A percentile compares a stretch with the other conserved stretches of the same genome.
Evolutionary conservation across 495 filamentous ascomycete species (phyloP).

Genomic region (Filosporella fistucella): DNA sequence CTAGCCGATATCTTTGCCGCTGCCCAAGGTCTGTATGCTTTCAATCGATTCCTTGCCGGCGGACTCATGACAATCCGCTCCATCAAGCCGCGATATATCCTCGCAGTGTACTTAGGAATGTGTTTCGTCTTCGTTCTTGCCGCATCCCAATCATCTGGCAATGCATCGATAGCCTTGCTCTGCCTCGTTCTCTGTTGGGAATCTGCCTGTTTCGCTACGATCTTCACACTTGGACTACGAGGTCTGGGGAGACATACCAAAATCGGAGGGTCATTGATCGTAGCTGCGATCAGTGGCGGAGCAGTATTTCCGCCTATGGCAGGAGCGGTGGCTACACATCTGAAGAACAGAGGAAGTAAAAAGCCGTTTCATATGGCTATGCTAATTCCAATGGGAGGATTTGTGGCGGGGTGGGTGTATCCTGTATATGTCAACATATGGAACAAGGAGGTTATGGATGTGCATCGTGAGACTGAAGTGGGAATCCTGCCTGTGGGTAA

Average conservation of each 20-base stretch:
- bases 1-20: constrained; percentile 24
- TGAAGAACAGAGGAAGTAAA: not conserved
- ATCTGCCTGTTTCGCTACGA: constrained; percentile 59
- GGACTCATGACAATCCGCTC: constrained; percentile 40
- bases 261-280: constrained; percentile 55
- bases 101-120: constrained; percentile 39
- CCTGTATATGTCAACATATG: constrained; percentile 44
- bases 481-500: constrained; percentile 20
- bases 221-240: constrained; percentile 62
- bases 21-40: constrained; percentile 58
- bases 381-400: constrained; percentile 38
- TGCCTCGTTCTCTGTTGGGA: constrained; percentile 62
- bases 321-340: constrained; percentile 38
- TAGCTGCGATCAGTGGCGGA: constrained; percentile 48
- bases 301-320: constrained; percentile 60
- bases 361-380: constrained; percentile 31
- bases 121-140: constrained; percentile 56
- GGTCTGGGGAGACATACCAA: constrained; percentile 69
- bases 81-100: constrained; percentile 47
- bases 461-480: constrained; percentile 37
- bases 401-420: constrained; percentile 38
- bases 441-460: constrained; percentile 41
- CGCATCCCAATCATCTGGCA: constrained; percentile 45
- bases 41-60: constrained; percentile 59
- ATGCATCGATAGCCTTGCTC: constrained; percentile 53